Conservation (phyloP, 805 yeast genomes). For the Yarrowia bubula region DNA sequence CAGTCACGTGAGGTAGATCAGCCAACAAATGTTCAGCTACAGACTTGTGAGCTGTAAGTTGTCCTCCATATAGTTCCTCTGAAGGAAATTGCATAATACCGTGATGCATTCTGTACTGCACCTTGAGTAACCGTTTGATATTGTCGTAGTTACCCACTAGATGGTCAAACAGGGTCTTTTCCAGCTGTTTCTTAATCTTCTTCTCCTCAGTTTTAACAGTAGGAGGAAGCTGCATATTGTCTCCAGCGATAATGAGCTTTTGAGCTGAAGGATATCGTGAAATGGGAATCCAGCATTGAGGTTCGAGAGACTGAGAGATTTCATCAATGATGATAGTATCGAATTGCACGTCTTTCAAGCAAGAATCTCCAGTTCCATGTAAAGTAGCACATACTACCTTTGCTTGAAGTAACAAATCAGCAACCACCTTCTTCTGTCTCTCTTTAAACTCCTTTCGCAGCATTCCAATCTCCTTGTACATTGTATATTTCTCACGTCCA, state of each 20-base stretch:
- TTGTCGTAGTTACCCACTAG: slow-evolving; percentile 48
- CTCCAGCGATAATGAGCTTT: slow-evolving; percentile 83
- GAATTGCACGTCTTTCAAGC: slow-evolving; percentile 61
- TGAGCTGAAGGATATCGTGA: slow-evolving; percentile 57
- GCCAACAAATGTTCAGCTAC: slow-evolving; percentile 53
- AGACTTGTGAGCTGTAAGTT: slow-evolving; percentile 58
- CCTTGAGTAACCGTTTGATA: slow-evolving; percentile 59
- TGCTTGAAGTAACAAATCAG: slow-evolving; percentile 56
- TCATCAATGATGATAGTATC: slow-evolving; percentile 89
- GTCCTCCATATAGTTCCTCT: slow-evolving; percentile 56
- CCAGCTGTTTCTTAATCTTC: slow-evolving; percentile 48
- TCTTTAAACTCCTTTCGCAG: slow-evolving; percentile 65
- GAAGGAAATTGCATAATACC: slow-evolving; percentile 80
- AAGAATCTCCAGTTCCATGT: slow-evolving; percentile 82
- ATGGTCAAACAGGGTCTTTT: slow-evolving; percentile 77
- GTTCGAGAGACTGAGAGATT: slow-evolving; percentile 90
- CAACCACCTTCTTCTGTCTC: slow-evolving; percentile 63
- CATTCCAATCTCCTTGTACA: slow-evolving; percentile 66
- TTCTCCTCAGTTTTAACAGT: slow-evolving; percentile 59
- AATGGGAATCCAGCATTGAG: slow-evolving; percentile 95
- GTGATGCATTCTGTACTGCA: slow-evolving; percentile 86
- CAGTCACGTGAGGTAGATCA: slow-evolving; percentile 54
- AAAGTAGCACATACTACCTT: slow-evolving; percentile 77
- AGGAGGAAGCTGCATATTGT: slow-evolving; percentile 88
- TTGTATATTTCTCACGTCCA: slow-evolving; percentile 60